These are phyloP conservation scores for Kwoniella heveanensis DNA, from an alignment of 768 basidiomycete species.

Conservation along the genomic window DNA sequence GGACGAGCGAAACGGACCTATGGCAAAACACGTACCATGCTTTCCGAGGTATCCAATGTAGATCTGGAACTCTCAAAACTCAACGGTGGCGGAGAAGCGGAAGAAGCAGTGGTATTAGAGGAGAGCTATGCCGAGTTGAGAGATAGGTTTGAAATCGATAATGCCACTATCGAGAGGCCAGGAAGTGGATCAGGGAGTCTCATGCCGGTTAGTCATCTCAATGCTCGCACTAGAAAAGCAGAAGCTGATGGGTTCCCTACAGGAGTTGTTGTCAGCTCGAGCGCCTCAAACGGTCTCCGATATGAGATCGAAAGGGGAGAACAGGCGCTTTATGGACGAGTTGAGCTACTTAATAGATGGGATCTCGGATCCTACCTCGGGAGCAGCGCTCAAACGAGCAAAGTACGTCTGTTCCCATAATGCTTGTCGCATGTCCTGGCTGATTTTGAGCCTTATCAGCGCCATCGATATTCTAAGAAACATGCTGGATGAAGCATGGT, in stretches of 20 bases:
- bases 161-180: conserved; percentile 20
- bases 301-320: conserved; percentile 50
- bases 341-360: conserved; percentile 45
- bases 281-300: conserved; percentile 48
- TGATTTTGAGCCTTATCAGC: too few relatives aligned
- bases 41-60: conserved; percentile 22
- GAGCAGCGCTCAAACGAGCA: conserved; percentile 24
- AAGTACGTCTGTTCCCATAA: conserved; percentile 31
- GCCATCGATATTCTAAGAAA: conserved; percentile 35
- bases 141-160: conserved; percentile 47
- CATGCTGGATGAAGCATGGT: conserved; percentile 45
- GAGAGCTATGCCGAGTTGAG: conserved; percentile 50
- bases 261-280: conserved; percentile 29
- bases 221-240: neutral
- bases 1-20: conserved; percentile 40
- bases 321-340: conserved; percentile 54
- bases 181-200: conserved; percentile 26
- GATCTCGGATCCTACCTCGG: conserved; percentile 28
- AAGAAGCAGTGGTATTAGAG: conserved; percentile 12
- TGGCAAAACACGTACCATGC: conserved; percentile 29
- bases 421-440: neutral
- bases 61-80: conserved; percentile 10
- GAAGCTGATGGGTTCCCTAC: neutral
- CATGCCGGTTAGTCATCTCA: conserved; percentile 24
- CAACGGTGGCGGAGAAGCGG: neutral